Evolutionary conservation across 148 eudicot genomes (phyloP), one percentile per base, ranked within the genome.

Genomic region (Chenopodium quinoa): DNA sequence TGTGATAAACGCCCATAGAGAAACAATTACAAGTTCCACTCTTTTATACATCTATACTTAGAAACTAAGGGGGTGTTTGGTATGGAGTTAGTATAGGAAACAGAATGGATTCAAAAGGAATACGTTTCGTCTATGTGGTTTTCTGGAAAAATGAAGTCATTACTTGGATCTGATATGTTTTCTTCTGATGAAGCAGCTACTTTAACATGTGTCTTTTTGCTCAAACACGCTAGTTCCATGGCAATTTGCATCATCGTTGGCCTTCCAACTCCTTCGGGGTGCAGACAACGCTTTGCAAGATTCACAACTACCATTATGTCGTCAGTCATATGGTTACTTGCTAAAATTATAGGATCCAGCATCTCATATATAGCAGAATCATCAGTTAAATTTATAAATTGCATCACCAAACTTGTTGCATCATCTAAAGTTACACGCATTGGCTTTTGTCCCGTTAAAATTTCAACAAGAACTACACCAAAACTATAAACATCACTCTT

Each of bases 191-290:
- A 37, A 37, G 7, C 44, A 37, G 7, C 44, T 5, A 7, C 7
- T 37, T 37, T 37, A 37, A 7, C 44, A 37, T 5, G 44, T 37
- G 5, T 0, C 44, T 37, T 37, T 5, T 37, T 37, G 1, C 31
- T 65, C 69, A 65, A 65, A n/a, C 69, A 22, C 19, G 0, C 71
- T 8, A 77, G 29, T 62, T 64, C 71, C 74, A 22, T 47, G 1
- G 74, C 74, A 27, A 78, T 64, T 78, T 78, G 74, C 29, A 67
- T 67, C 81, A 78, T 78, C 0, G 81, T 78, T 67, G 81, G 81
- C 31, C 73, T 78, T 47, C 34, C 17, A 1, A 9, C 14, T 19
- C 81, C 81, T 22, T 27, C 60, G 4, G 65, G n/a, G 2, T 78
- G 62, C 37, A 68, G 34, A 48, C 80, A 77, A 32, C 37, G 22